Evolutionary conservation across 208 protist genomes (phyloP).

Genomic region (Leishmania mexicana): DNA sequence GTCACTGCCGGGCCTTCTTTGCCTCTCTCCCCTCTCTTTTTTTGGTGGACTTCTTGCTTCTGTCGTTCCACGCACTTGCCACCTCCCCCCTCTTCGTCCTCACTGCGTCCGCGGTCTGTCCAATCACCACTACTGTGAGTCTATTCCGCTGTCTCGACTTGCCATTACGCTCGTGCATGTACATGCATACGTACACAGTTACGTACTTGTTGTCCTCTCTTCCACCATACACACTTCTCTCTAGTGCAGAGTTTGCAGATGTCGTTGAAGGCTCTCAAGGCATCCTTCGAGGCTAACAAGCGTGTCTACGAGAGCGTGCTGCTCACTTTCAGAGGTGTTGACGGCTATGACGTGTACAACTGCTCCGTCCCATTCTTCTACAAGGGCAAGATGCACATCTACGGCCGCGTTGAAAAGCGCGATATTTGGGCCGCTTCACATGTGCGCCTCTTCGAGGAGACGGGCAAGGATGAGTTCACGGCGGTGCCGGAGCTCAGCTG

Average conservation of each 20-base stretch:
- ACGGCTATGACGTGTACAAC: slow-evolving; percentile 66
- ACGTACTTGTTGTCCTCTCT: background rate
- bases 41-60: background rate
- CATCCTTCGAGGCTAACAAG: slow-evolving; percentile 25
- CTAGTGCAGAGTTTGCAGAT: background rate
- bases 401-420: slow-evolving; percentile 43
- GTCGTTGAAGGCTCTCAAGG: background rate
- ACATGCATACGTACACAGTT: background rate
- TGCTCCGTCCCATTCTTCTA: slow-evolving; percentile 60
- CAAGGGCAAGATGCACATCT: slow-evolving; percentile 54
- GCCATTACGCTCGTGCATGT: background rate
- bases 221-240: background rate
- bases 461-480: slow-evolving; percentile 46
- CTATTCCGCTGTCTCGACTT: background rate
- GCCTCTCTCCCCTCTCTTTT: background rate
- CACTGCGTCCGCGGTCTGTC: background rate
- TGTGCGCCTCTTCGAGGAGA: slow-evolving; percentile 44
- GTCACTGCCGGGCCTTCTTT: background rate
- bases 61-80: background rate
- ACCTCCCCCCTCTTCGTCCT: background rate
- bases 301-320: slow-evolving; percentile 48
- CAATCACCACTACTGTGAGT: too few relatives aligned
- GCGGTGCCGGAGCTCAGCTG: slow-evolving; percentile 25
- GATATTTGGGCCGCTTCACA: slow-evolving; percentile 40
- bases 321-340: slow-evolving; percentile 59